Conservation (phyloP, 2,329 filamentous ascomycete species). For the Chrysoporthe austroafricana region DNA sequence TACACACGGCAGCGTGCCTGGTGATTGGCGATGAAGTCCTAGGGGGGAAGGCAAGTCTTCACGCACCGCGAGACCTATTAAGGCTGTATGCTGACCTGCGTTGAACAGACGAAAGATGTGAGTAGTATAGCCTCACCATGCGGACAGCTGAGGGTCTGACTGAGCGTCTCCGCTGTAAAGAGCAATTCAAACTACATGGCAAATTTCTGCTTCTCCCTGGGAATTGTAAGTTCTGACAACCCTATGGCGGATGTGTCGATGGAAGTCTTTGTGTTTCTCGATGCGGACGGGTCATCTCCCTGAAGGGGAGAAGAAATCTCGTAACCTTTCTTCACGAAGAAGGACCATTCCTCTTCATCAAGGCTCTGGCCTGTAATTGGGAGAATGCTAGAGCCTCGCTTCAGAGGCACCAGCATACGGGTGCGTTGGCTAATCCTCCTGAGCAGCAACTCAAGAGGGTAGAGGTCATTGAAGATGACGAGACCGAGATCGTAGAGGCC, state of each 20-base stretch:
- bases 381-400: background rate
- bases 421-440: constrained; percentile 14
- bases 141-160: constrained; percentile 6
- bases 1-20: constrained; percentile 87
- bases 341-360: background rate
- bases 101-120: constrained; percentile 36
- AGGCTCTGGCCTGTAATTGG: too few species aligned
- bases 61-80: background rate
- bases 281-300: background rate
- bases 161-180: constrained; percentile 41
- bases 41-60: constrained; percentile 77
- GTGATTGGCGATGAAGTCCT: constrained; percentile 98
- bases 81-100: constrained; percentile 16
- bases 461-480: constrained; percentile 93
- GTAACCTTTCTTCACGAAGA: background rate
- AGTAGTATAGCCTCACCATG: constrained; percentile 17
- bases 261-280: background rate
- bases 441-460: constrained; percentile 74
- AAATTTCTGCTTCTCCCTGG: constrained; percentile 66
- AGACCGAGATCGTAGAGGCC: constrained; percentile 86
- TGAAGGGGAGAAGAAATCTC: too few species aligned
- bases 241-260: background rate
- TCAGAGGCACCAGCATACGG: background rate
- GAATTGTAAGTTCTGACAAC: constrained; percentile 52
- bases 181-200: constrained; percentile 68